A percentile compares a stretch with the other conserved stretches of the same genome.
Conservation (phyloP, 176 grass and related monocot genomes). For the Avena atlantica region DNA sequence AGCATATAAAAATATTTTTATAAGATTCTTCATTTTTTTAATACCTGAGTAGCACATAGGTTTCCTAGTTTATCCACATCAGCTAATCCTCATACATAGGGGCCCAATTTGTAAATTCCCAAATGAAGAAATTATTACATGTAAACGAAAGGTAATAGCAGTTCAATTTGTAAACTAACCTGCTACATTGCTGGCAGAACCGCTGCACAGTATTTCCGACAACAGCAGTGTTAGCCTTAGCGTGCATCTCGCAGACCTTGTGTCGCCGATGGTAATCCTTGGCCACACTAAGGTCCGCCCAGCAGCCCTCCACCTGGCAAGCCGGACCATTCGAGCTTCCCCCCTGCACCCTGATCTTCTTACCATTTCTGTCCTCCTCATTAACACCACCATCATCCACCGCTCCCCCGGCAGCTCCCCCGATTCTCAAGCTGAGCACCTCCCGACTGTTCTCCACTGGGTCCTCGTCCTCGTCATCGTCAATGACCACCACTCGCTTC, state of each 20-base stretch:
- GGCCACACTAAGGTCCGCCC: slow-evolving; percentile 62
- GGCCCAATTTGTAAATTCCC: neutral
- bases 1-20: neutral
- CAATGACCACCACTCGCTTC: slow-evolving; percentile 60
- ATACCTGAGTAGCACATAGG: neutral
- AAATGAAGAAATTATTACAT: slow-evolving; percentile 8
- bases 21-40: neutral
- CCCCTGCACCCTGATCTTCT: slow-evolving; percentile 74
- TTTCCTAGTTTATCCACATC: neutral
- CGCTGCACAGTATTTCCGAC: slow-evolving; percentile 76
- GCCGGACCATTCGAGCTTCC: slow-evolving; percentile 55
- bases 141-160: slow-evolving; percentile 23
- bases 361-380: slow-evolving; percentile 68
- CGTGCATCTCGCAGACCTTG: slow-evolving; percentile 98
- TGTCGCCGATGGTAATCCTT: slow-evolving; percentile 97
- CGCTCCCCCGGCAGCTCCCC: slow-evolving; percentile 2
- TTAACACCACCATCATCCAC: slow-evolving; percentile 27
- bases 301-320: slow-evolving; percentile 91
- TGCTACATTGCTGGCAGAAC: slow-evolving; percentile 99
- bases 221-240: slow-evolving; percentile 82
- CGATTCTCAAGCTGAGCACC: slow-evolving; percentile 61
- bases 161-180: slow-evolving; percentile 51
- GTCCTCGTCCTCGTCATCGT: slow-evolving; percentile 10
- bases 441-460: slow-evolving; percentile 17
- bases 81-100: neutral